A percentile compares a stretch with the other conserved stretches of the same genome.
phyloP scores from a whole-genome alignment of 1,139 yeast species.

The Scheffersomyces segobiensis region DNA sequence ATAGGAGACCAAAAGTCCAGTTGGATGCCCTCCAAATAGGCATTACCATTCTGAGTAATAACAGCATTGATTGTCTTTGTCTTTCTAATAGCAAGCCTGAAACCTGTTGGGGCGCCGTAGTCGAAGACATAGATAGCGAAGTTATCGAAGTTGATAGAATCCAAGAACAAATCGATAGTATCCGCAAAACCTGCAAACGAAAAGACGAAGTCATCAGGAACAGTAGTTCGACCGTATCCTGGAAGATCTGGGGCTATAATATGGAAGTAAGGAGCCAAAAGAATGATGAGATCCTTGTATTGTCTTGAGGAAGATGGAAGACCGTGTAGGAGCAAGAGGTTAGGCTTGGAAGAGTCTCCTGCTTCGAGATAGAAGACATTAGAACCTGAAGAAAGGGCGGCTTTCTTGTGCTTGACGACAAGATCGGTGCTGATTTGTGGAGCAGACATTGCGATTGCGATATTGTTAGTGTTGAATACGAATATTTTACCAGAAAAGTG shows the following conservation, averaged over 20 bases:
- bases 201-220: slow-evolving; percentile 23
- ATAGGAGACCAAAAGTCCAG: slow-evolving; percentile 37
- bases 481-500: neutral
- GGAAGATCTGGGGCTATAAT: slow-evolving; percentile 49
- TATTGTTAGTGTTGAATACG: no score
- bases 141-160: slow-evolving; percentile 22
- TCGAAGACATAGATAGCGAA: slow-evolving; percentile 41
- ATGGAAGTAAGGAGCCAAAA: slow-evolving; percentile 33
- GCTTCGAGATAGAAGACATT: slow-evolving; percentile 39
- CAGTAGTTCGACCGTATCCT: slow-evolving; percentile 39
- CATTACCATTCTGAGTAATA: slow-evolving; percentile 45
- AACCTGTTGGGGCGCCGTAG: slow-evolving; percentile 45
- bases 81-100: slow-evolving; percentile 31
- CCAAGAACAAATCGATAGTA: slow-evolving; percentile 29
- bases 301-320: slow-evolving; percentile 43
- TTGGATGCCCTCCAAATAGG: slow-evolving; percentile 40
- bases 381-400: slow-evolving; percentile 12
- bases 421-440: neutral
- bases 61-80: slow-evolving; percentile 30
- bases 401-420: neutral
- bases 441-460: no score
- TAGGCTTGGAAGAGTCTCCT: slow-evolving; percentile 28
- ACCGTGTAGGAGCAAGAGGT: slow-evolving; percentile 41
- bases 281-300: slow-evolving; percentile 36
- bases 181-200: slow-evolving; percentile 33